Percentiles rank a stretch among this genome's conserved stretches.
These are phyloP conservation scores for Epichloe amarillans DNA, from an alignment of 2,329 filamentous ascomycete genomes.

Conservation along the genomic window DNA sequence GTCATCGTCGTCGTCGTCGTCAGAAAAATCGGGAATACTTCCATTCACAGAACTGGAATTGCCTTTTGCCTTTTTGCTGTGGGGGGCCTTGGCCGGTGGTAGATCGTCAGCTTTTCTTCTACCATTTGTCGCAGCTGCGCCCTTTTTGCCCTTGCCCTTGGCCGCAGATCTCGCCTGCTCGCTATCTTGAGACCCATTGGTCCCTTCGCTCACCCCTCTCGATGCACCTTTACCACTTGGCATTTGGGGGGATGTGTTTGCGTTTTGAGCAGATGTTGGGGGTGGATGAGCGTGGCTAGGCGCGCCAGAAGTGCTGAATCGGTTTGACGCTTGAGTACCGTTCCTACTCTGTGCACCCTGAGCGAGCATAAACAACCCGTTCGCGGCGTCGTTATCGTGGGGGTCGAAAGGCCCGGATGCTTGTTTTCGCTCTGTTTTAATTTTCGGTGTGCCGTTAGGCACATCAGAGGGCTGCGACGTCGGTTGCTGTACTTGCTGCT, in stretches of 20 bases:
- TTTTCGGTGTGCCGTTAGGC: slow-evolving; percentile 22
- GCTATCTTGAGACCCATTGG: slow-evolving; percentile 59
- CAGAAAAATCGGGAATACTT: slow-evolving; percentile 33
- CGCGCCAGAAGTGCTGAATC: slow-evolving; percentile 32
- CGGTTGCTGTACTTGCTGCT: slow-evolving; percentile 13
- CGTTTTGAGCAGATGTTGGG: slow-evolving; percentile 19
- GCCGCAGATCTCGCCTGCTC: slow-evolving; percentile 52
- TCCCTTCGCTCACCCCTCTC: slow-evolving; percentile 53
- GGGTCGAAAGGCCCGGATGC: slow-evolving; percentile 57
- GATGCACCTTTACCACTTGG: slow-evolving; percentile 32
- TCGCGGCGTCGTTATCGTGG: slow-evolving; percentile 90
- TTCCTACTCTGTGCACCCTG: slow-evolving; percentile 55
- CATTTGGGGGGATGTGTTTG: slow-evolving; percentile 38
- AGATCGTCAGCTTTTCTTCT: slow-evolving; percentile 67
- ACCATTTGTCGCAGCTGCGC: slow-evolving; percentile 42
- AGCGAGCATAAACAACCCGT: slow-evolving; percentile 83
- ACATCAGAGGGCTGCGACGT: slow-evolving; percentile 44
- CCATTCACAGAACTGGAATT: slow-evolving; percentile 15
- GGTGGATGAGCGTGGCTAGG: slow-evolving; percentile 37
- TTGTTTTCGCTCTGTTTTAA: slow-evolving; percentile 37
- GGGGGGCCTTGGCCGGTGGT: slow-evolving; percentile 45
- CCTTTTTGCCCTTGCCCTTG: slow-evolving; percentile 60
- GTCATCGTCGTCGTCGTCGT: slow-evolving; percentile 36
- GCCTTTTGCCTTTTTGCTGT: slow-evolving; percentile 56
- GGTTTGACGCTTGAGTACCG: slow-evolving; percentile 37